These are phyloP conservation scores for Malus orientalis DNA, from an alignment of 306 rosid genomes.

Conservation along the genomic window DNA sequence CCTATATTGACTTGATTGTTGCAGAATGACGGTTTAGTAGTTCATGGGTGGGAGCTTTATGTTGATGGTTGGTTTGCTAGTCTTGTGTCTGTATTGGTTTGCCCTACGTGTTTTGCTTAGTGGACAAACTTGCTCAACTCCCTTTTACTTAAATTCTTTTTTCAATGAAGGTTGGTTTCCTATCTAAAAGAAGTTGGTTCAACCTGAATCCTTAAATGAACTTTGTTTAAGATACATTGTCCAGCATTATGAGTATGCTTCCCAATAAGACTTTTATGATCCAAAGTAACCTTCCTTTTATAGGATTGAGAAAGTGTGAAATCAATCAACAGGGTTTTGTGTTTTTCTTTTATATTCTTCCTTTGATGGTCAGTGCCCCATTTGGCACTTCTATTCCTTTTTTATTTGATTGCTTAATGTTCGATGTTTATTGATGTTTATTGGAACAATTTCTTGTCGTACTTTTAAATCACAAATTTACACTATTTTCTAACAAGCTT, in stretches of 20 bases:
- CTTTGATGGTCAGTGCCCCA: not conserved
- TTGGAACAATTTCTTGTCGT: not conserved
- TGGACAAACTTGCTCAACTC: not conserved
- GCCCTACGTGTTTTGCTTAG: not conserved
- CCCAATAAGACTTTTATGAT: not conserved
- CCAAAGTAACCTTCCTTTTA: not conserved
- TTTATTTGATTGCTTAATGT: not conserved
- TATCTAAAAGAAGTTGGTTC: not conserved
- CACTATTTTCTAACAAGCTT: conserved; percentile 15
- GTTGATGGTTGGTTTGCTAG: not conserved
- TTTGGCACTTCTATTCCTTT: not conserved
- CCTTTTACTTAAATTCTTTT: not conserved
- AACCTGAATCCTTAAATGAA: not conserved
- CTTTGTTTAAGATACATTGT: not conserved
- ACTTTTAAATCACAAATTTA: conserved; percentile 4
- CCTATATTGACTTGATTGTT: not conserved
- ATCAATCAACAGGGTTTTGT: not conserved
- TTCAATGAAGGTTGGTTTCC: not conserved
- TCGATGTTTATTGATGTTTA: not conserved
- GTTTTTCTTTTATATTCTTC: not conserved
- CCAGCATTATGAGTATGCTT: not conserved
- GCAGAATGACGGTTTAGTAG: not conserved
- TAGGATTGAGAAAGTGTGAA: not conserved
- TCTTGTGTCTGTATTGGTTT: not conserved
- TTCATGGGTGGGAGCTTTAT: not conserved